Evolutionary conservation across 2,329 filamentous ascomycete genomes (phyloP), one percentile per base, ranked within the genome.

Genomic region (Hymenoscyphus linearis): DNA sequence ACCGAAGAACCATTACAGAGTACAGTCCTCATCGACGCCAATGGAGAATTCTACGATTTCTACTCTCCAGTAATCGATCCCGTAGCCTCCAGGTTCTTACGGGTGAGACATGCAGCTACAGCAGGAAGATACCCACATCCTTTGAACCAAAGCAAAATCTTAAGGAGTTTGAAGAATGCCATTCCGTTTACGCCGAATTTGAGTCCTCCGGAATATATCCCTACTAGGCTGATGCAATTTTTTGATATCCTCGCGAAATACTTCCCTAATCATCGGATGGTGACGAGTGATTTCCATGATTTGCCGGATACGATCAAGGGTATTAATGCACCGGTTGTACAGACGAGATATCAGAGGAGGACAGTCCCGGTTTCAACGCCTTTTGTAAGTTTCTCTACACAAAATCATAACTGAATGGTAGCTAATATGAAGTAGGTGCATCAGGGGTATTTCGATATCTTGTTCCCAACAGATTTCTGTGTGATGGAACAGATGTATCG

Each of bases 391-490:
- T 13, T 53, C 22, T 52, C 14, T 34, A 40, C 53, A 5, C 53
- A 6, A 4, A 26, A 27, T 14, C 18, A 50, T 50, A 10, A 25
- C 13, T 27, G 6, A 13, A 12, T 9, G 16, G 44, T 18, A 25
- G 13, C 18, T 34, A 34, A 52, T 16, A 22, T 16, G 55, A 52
- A 60, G 18, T 52, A 96, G 91, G 91, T 97, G 55, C 93, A 98
- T 74, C 96, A 99, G 78, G 96, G 95, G 53, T 98, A 96, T 76
- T 99, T 99, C 73, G 96, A 99, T 74, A 97, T 99, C 70, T 87
- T 99, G 73, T 99, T 99, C 78, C 95, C 95, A 0, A 99, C 95
- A 12, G 89, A 99, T 76, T 99, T 99, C 73, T 82, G 84, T 65
- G 88, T 96, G 67, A 88, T 95, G 76, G 92, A 98, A 76, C 87